A percentile compares a stretch with the other conserved stretches of the same genome.
Conservation (phyloP, 805 yeast species). For the Wickerhamiella azymoides region DNA sequence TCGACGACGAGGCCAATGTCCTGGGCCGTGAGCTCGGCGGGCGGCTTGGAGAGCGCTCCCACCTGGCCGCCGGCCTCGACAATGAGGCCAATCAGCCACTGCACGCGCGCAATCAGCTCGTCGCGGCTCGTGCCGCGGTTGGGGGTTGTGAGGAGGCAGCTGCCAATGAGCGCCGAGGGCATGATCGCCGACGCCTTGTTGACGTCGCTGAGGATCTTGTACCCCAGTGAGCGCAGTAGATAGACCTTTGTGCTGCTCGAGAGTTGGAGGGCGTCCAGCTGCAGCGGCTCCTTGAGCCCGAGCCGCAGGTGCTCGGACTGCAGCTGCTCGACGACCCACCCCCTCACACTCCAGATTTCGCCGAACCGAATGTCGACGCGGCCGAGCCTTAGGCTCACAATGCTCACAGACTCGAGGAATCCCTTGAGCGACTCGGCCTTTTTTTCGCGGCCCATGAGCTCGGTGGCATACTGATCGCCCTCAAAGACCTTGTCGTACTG, state of each 20-base stretch:
- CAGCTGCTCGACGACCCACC: conserved; percentile 23
- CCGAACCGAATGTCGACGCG: conserved; percentile 30
- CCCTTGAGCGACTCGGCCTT: conserved; percentile 36
- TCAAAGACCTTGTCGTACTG: conserved; percentile 50
- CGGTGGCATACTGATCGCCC: conserved; percentile 39
- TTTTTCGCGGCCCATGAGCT: conserved; percentile 44
- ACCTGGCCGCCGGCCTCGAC: conserved; percentile 28
- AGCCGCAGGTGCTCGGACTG: conserved; percentile 12
- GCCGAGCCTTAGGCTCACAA: conserved; percentile 27
- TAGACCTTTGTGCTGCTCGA: conserved; percentile 9
- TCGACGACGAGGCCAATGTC: conserved; percentile 25
- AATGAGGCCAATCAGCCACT: conserved; percentile 26
- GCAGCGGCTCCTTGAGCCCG: conserved; percentile 9
- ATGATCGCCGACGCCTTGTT: conserved; percentile 38
- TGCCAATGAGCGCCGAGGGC: conserved; percentile 41
- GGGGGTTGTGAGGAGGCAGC: conserved; percentile 28
- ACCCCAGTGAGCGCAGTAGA: conserved; percentile 38
- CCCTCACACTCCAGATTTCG: conserved; percentile 30
- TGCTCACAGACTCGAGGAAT: conserved; percentile 24
- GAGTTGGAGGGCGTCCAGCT: not conserved
- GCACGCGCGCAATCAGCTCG: conserved; percentile 25
- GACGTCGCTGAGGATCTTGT: conserved; percentile 38
- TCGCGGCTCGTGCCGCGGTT: conserved; percentile 28
- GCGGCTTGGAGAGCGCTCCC: conserved; percentile 24
- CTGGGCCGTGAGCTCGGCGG: conserved; percentile 13